phyloP scores from a whole-genome alignment of 768 basidiomycete species.

The Podaxis carcinomalis region DNA sequence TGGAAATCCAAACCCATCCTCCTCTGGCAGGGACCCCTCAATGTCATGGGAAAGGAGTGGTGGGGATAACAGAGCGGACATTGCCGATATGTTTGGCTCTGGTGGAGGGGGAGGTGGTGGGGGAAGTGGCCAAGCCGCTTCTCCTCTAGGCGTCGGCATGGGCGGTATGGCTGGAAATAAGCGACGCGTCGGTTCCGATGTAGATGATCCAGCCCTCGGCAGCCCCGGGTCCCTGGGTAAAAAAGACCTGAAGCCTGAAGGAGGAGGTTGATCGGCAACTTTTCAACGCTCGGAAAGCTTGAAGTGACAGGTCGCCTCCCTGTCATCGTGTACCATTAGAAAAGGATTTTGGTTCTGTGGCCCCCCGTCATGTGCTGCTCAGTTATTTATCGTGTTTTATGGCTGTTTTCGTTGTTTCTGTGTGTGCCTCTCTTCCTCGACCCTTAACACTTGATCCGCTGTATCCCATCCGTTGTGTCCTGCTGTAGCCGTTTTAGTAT shows the following conservation, averaged over 20 bases:
- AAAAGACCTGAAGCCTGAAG: slow-evolving; percentile 9
- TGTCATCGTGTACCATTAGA: neutral
- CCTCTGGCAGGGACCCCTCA: slow-evolving; percentile 10
- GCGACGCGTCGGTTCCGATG: slow-evolving; percentile 7
- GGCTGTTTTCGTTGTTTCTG: neutral
- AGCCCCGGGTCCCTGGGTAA: slow-evolving; percentile 8
- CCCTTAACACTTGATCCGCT: neutral
- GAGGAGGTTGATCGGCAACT: slow-evolving; percentile 2
- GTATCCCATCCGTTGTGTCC: neutral
- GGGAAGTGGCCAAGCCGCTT: slow-evolving; percentile 3
- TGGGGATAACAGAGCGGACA: slow-evolving; percentile 6
- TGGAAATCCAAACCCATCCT: neutral
- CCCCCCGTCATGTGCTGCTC: neutral
- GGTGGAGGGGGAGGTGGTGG: slow-evolving; percentile 2
- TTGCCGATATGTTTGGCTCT: slow-evolving; percentile 8
- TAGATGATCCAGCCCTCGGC: neutral
- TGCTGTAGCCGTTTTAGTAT: slow-evolving; percentile 9
- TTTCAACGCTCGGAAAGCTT: neutral
- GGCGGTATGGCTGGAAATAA: slow-evolving; percentile 4
- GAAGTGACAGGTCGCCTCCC: neutral
- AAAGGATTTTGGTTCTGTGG: neutral
- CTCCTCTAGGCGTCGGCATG: slow-evolving; percentile 6
- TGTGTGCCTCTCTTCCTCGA: neutral
- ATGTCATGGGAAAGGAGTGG: slow-evolving; percentile 14
- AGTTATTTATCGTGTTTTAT: slow-evolving; percentile 9